Base-by-base conservation (phyloP, 805 yeast genomes). In the Debaryomyces maramus region DNA sequence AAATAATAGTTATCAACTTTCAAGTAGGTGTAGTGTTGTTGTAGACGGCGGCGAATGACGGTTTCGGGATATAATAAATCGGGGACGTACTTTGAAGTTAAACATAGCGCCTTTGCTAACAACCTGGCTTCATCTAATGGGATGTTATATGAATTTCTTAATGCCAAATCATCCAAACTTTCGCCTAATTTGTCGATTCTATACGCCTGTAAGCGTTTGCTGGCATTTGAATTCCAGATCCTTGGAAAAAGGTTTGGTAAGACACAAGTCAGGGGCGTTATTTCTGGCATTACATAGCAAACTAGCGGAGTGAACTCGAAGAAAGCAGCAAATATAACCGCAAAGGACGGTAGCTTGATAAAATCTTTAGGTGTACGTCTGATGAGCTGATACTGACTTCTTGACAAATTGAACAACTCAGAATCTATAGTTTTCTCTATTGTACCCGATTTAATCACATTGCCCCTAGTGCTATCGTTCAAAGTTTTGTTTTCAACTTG, bases 241-340 rank as follows among this genome's bases (percentile, higher is more conserved):
- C 57, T 64, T 29, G 75, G 71, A 26, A 67, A 48, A 17, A 77
- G 58, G 6, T 60, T 57, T 1, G 83, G 83, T 22, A 78, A 61
- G 7, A 76, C 63, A 55, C 85, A 80, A 8, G 83, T 79, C 61
- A 72, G 72, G 7, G 85, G 83, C 0, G 81, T 72, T 4, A 80
- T 51, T 45, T 74, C 76, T 0, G 86, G 86, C 36, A 78, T 53
- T 3, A 65, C 54, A 39, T 70, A 76, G 51, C 83, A 78, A 4
- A 81, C 45, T 1, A 77, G 15, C 0, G 83, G 82, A 0, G 83
- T 75, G 36, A 62, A 51, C 48, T 81, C 87, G 51, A 75, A 75
- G 53, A 78, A 79, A 2, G 78, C 46, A 19, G 74, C 33, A 34
- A 74, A 62, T 5, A 78, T 46, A 2, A 78, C 31, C 1, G 72